Evolutionary conservation across 164 flowering plant species (phyloP), one percentile per base, ranked within the genome.

Genomic region (Nymphaea thermarum): DNA sequence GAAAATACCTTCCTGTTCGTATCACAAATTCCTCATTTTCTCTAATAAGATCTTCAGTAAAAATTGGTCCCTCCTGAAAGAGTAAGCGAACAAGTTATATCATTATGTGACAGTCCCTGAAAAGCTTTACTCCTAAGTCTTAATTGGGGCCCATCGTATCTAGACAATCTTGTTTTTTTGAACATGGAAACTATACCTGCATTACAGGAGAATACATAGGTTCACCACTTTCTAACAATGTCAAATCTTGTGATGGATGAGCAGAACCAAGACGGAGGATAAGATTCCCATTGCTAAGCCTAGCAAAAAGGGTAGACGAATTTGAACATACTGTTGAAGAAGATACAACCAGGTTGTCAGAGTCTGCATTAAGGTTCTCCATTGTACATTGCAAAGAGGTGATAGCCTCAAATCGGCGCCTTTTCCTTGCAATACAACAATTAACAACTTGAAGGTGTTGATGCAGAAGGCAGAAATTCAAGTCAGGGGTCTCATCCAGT

Each of bases 1-100:
- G 53, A 71, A 12, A 82, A 88, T 68, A 91, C 98, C 98, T 94
- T 73, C 98, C 97, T 11, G 98, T 94, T 65, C 98, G 87, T 47
- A 94, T 90, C 68, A 94, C 87, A 72, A 94, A 81, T 73, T 94
- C 98, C 80, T 94, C 98, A n/a, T 86, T 88, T 80, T 94, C 98
- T 80, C 77, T 87, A 62, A 89, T 83, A 72, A 87, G 80, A 77
- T 94, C 98, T 82, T 94, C 98, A 6, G 98, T 91, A 62, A 94
- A 85, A 81, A 94, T 71, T 76, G 93, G 93, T 59, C 85, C 91
- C 82, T 94, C 98, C 98, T 94, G 73, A 61, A 79, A 10, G 71
- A 55, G 41, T 57, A 73, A 6, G 57, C 42, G 62, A 14, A 44
- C 41, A 61, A 16, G 63, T 2, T n/a, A 5, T 61, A 25, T 5